Percentiles rank a stretch among this genome's conserved stretches.
Conservation (phyloP, 805 yeast species). For the Saccharomyces paradoxus region DNA sequence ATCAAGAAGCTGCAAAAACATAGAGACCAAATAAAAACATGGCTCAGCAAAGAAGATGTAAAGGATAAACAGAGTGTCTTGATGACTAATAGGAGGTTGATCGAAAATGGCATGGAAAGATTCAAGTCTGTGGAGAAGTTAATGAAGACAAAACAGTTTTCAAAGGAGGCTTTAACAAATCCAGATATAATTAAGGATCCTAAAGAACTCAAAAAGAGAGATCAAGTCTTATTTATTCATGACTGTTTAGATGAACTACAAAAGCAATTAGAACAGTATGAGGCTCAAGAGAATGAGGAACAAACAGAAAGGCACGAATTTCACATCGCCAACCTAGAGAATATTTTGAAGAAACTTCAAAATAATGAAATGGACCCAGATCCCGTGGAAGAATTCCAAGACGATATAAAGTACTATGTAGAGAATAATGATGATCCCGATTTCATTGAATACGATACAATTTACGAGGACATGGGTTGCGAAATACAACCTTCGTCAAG, state of each 20-base stretch:
- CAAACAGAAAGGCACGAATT: constrained; percentile 64
- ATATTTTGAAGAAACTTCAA: constrained; percentile 65
- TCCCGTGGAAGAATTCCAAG: constrained; percentile 65
- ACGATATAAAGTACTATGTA: constrained; percentile 86
- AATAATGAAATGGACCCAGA: constrained; percentile 76
- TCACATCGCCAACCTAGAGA: constrained; percentile 74
- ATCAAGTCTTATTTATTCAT: constrained; percentile 60
- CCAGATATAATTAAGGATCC: constrained; percentile 60
- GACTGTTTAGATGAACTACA: constrained; percentile 70
- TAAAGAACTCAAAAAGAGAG: constrained; percentile 69
- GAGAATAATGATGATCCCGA: constrained; percentile 91
- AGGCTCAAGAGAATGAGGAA: constrained; percentile 59
- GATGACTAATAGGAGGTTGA: constrained; percentile 64
- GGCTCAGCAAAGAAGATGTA: constrained; percentile 87
- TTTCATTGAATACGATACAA: constrained; percentile 86
- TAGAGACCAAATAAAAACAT: constrained; percentile 89
- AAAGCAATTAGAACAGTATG: constrained; percentile 71
- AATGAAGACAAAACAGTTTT: constrained; percentile 88
- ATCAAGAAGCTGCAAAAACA: constrained; percentile 89
- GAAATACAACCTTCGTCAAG: constrained; percentile 28
- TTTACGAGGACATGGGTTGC: constrained; percentile 75
- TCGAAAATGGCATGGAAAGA: constrained; percentile 83
- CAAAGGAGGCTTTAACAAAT: constrained; percentile 82
- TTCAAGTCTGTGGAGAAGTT: constrained; percentile 90
- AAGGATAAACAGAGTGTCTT: constrained; percentile 74